Base-by-base conservation (phyloP, 1,284 basidiomycete genomes). In the Boletellus deceptivus region DNA sequence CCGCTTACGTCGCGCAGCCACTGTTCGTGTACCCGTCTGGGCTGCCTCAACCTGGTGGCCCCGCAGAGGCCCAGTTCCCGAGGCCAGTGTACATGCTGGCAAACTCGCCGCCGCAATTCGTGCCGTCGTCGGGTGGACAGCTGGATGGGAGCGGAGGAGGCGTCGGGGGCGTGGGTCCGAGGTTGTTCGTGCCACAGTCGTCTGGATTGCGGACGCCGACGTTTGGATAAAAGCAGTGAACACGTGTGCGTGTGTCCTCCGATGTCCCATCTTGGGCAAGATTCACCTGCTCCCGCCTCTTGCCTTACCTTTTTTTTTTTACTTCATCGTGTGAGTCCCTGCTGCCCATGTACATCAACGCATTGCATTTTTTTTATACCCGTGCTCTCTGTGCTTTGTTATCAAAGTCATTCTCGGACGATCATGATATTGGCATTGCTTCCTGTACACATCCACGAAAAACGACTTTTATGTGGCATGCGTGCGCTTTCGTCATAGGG, bases 1-100 rank as follows among this genome's bases (percentile, higher is more conserved):
- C 67, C 17, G 64, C 68, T 2, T 66, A 66, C 17, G 66, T 66
- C 11, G 68, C 68, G 3, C 68, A 69, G 11, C 64, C 68, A 2
- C 37, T 66, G 46, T 66, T 66, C 14, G 64, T 66, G 1, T 66
- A 66, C 14, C 64, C 67, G 6, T 70, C 64, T 18, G 64, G 64
- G 16, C 31, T 66, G 13, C 68, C 64, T 25, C 64, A 68, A 18
- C 55, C 66, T 0, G 64, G 67, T 4, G 63, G 63, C 6, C 50
- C 63, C 0, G 43, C 55, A 0, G 64, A 65, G 1, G 53, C 61
- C 1, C 55, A 65, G 14, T 2, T 45, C 16, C 64, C 66, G 3
- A 40, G 62, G 9, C 57, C 57, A 1, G 65, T 65, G n/a, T 65
- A 66, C 29, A 67, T 65, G 63, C 27, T 61, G 18, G 64, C 65